Base-by-base conservation (phyloP, 805 yeast species). In the Sugiyamaella boreocaroliniensis region DNA sequence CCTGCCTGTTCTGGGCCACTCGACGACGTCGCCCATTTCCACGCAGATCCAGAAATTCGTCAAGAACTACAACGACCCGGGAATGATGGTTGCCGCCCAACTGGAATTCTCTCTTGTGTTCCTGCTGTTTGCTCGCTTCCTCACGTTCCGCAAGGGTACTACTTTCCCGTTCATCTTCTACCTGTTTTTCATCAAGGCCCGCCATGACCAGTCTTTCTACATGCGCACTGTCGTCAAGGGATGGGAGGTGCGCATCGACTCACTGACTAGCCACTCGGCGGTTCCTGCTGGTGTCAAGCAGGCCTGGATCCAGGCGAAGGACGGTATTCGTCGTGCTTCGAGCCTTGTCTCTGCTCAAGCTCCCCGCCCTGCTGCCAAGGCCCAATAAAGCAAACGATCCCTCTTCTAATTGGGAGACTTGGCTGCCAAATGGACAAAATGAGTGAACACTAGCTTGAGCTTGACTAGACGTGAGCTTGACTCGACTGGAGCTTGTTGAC, bases 191-290 rank as follows among this genome's bases (percentile, higher is more conserved):
- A 75, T 89, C 69, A 86, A 86, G 68, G 68, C 85, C 53, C 80
- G 96, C 68, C 86, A 75, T 65, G 95, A 88, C 65, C 82, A 81
- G 59, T 85, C 93, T 2, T 73, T 80, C 29, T 82, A 81, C 71
- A 84, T 89, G 52, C 83, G 87, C 69, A 72, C 78, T 57, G 82
- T 81, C 32, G 73, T 88, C 65, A 81, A 85, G 71, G 73, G 76
- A 49, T 73, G 84, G 73, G 95, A 86, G 68, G 82, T 85, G 47
- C 74, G 83, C 59, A 59, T 79, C 48, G 86, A 84, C 65, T 81
- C 83, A 16, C 53, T 81, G 15, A 70, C 81, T 42, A 77, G 80
- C 51, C 73, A 73, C 61, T 78, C 83, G 43, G 61, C 71, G n/a
- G 71, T 81, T 16, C 83, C 85, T 15, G 76, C 78, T 11, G 59